phyloP scores from a whole-genome alignment of 257 asterid genomes.

The Phtheirospermum japonicum region DNA sequence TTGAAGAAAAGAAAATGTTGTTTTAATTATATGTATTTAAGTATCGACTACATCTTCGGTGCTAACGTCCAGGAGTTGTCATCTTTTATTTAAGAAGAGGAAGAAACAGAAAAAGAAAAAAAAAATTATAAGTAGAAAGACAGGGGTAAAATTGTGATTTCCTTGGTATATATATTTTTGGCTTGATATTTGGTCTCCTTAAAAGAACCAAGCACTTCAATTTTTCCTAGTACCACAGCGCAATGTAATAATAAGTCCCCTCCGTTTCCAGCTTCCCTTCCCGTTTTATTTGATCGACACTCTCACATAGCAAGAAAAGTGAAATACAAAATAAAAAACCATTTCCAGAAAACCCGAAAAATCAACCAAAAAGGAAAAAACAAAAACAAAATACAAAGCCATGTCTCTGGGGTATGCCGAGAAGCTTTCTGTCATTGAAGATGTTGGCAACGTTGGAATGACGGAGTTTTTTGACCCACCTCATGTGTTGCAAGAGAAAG shows the following conservation, averaged over 20 bases:
- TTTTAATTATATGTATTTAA: too few relatives aligned
- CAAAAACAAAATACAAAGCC: slow-evolving; percentile 14
- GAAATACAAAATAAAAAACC: not conserved
- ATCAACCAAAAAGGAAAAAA: not conserved
- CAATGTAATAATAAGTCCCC: slow-evolving; percentile 16
- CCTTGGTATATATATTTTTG: too few relatives aligned
- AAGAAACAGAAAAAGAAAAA: too few relatives aligned
- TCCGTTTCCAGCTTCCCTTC: slow-evolving; percentile 5
- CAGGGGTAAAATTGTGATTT: too few relatives aligned
- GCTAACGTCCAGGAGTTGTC: too few relatives aligned
- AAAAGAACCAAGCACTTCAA: slow-evolving; percentile 19
- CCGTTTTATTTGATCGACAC: slow-evolving; percentile 33
- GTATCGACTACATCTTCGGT: too few relatives aligned
- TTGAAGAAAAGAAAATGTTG: too few relatives aligned
- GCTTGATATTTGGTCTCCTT: slow-evolving; percentile 17
- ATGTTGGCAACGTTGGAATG: slow-evolving; percentile 98
- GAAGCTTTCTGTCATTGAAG: slow-evolving; percentile 84
- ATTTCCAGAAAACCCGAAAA: slow-evolving; percentile 13
- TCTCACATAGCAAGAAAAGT: slow-evolving; percentile 8
- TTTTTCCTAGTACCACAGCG: slow-evolving; percentile 14
- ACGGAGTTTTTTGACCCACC: slow-evolving; percentile 72
- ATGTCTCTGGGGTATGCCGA: slow-evolving; percentile 97
- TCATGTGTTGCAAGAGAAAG: slow-evolving; percentile 70
- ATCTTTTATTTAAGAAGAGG: too few relatives aligned
- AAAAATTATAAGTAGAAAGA: too few relatives aligned